These are phyloP conservation scores for Ramularia collo-cygni DNA, from an alignment of 2,329 filamentous ascomycete genomes.

Conservation along the genomic window DNA sequence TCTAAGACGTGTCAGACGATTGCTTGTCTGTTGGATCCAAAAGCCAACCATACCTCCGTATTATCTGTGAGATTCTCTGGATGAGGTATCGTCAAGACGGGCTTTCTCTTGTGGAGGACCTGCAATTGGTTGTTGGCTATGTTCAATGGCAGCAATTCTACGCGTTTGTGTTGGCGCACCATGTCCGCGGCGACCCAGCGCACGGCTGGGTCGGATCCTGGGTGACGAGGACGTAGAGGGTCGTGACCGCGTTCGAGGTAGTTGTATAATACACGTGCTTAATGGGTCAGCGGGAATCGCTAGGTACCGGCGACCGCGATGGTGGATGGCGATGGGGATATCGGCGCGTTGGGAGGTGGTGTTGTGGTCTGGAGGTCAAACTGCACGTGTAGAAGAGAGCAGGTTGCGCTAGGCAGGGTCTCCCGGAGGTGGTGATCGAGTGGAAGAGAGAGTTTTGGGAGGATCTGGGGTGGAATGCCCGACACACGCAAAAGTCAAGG, in stretches of 20 bases:
- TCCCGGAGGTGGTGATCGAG: slow-evolving; percentile 1
- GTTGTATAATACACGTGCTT: background rate
- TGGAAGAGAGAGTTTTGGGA: too few relatives aligned
- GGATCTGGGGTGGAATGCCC: background rate
- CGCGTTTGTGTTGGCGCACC: slow-evolving; percentile 14
- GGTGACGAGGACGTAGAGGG: background rate
- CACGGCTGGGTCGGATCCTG: slow-evolving; percentile 14
- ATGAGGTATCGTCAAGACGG: slow-evolving; percentile 70
- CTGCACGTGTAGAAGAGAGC: too few relatives aligned
- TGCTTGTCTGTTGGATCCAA: slow-evolving; percentile 11
- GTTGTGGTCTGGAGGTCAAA: too few relatives aligned
- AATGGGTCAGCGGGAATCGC: slow-evolving; percentile 8
- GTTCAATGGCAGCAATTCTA: slow-evolving; percentile 1
- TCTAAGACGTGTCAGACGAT: slow-evolving; percentile 46
- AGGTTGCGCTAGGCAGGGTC: too few relatives aligned
- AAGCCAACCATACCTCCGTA: slow-evolving; percentile 60
- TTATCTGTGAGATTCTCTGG: slow-evolving; percentile 72
- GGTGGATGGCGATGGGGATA: background rate
- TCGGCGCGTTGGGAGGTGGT: background rate
- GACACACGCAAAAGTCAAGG: slow-evolving; percentile 2
- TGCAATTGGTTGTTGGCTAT: slow-evolving; percentile 35
- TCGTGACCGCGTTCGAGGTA: background rate
- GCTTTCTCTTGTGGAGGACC: slow-evolving; percentile 96
- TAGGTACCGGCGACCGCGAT: background rate
- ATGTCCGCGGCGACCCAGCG: slow-evolving; percentile 19